Evolutionary conservation across 768 basidiomycete species (phyloP).

Genomic region (Galerina marginata): DNA sequence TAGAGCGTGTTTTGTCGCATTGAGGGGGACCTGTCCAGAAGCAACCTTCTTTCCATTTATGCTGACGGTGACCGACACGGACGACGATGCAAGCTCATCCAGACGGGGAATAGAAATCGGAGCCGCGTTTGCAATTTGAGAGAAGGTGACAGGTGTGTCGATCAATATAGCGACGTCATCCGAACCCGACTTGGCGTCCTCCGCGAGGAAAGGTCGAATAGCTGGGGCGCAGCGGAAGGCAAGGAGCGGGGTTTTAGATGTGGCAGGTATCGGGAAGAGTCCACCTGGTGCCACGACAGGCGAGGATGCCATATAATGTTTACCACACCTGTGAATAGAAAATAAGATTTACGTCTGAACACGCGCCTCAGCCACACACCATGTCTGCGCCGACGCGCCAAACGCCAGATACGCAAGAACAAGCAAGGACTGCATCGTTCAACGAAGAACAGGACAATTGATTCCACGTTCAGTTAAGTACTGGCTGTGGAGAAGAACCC

Average conservation of each 20-base stretch:
- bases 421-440: constrained; percentile 8
- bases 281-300: constrained; percentile 50
- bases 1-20: constrained; percentile 54
- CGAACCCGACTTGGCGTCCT: constrained; percentile 42
- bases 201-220: constrained; percentile 63
- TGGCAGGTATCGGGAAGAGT: constrained; percentile 18
- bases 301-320: constrained; percentile 54
- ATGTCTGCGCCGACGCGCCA: constrained; percentile 23
- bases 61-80: constrained; percentile 49
- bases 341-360: background rate
- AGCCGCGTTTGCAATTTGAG: constrained; percentile 50
- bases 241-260: constrained; percentile 45
- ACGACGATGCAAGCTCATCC: constrained; percentile 19
- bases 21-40: constrained; percentile 52
- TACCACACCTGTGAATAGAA: constrained; percentile 53
- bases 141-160: constrained; percentile 55
- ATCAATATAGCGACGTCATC: constrained; percentile 52
- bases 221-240: constrained; percentile 64
- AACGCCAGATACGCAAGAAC: constrained; percentile 6
- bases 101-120: constrained; percentile 40
- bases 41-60: constrained; percentile 49
- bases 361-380: constrained; percentile 12
- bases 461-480: background rate
- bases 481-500: background rate
- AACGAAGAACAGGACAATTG: background rate